Evolutionary conservation across 495 filamentous ascomycete genomes (phyloP).

Genomic region (Acidiella bohemica): DNA sequence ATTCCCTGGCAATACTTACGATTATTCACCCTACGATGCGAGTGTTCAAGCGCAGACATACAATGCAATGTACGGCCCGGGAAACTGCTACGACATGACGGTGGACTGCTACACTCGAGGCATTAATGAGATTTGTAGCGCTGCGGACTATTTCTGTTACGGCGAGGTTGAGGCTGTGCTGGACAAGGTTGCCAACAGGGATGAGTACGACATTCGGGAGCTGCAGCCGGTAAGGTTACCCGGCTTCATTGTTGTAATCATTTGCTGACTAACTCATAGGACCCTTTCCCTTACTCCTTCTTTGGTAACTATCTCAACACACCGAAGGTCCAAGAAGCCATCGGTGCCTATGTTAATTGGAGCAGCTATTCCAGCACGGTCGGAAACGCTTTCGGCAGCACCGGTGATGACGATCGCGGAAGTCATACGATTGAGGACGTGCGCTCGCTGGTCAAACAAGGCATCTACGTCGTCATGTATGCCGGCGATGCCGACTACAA

Average conservation of each 20-base stretch:
- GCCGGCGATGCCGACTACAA: constrained; percentile 51
- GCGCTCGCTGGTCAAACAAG: constrained; percentile 35
- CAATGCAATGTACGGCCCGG: constrained; percentile 47
- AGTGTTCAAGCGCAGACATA: constrained; percentile 32
- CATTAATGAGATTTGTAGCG: constrained; percentile 35
- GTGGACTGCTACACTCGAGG: constrained; percentile 36
- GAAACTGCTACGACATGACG: constrained; percentile 50
- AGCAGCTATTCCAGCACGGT: constrained; percentile 37
- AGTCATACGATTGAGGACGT: constrained; percentile 38
- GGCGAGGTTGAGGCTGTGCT: constrained; percentile 40
- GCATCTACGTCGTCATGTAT: constrained; percentile 42
- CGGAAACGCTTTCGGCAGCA: constrained; percentile 36
- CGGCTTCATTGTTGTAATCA: neutral
- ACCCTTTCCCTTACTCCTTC: constrained; percentile 35
- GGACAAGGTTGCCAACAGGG: constrained; percentile 38
- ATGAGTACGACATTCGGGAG: constrained; percentile 51
- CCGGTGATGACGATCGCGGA: constrained; percentile 44
- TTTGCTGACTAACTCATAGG: neutral
- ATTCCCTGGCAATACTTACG: constrained; percentile 41
- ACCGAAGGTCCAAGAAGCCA: constrained; percentile 40
- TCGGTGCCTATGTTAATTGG: constrained; percentile 47
- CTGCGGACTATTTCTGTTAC: constrained; percentile 42
- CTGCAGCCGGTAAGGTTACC: constrained; percentile 39
- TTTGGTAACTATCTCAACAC: constrained; percentile 48
- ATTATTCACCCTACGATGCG: constrained; percentile 28